Base-by-base conservation (phyloP, 1,139 yeast species). In the Casaregolazyma suthepensis region DNA sequence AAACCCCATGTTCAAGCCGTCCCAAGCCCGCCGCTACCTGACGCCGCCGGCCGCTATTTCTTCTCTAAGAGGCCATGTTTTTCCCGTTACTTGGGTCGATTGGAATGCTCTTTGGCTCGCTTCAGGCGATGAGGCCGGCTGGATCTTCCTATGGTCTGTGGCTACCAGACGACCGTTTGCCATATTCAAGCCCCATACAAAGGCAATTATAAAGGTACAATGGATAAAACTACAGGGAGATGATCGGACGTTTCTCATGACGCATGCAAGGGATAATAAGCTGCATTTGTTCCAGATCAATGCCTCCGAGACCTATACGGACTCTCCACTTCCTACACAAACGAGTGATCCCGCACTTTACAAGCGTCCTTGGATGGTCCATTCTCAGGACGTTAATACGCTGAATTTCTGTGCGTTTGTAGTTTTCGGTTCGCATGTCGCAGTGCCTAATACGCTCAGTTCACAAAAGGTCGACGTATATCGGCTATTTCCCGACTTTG, bases 181-280 rank as follows among this genome's bases (percentile, higher is more conserved):
- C 0, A 54, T 71, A 1, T 73, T 72, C 66, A 58, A 59, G 43
- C 64, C 75, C 1, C 76, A 73, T 54, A 54, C 52, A 2, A 64
- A 61, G 46, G 56, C 71, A 1, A 48, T 71, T 2, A 58, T 71
- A 18, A 57, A 68, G 2, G 62, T 70, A 1, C 50, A 58, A 40
- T 69, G 69, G 67, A 51, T 66, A 45, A 31, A 43, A 3, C 50
- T 35, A 10, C 52, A 43, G 2, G 23, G 37, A 15, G 48, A 49
- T 19, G 26, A 29, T 22, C 19, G 52, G 13, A 3, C 7, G 20
- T 29, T 49, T 17, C 29, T 72, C n/a, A 55, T 72, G 31, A 70
- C 75, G 18, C 76, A 73, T 54, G 74, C 69, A 7, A 56, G 76
- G 5, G 76, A 73, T 57, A 70, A 71, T 56, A 66, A 64, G 55